phyloP scores from a whole-genome alignment of 1,284 basidiomycete species.

The Ceratorhiza oryzae-sativae region DNA sequence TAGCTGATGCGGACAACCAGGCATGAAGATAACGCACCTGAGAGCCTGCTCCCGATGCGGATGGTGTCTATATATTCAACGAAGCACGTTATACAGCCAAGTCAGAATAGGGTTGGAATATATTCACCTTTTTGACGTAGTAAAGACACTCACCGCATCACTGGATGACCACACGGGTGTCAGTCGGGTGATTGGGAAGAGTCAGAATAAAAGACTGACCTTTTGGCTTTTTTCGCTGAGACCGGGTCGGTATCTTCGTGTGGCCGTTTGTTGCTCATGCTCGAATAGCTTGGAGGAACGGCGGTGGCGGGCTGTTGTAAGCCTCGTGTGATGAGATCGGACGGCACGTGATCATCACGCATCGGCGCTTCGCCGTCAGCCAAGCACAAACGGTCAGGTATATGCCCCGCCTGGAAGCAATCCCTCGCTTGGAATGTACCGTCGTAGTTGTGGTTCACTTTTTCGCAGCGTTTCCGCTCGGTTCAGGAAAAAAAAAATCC shows the following conservation, averaged over 20 bases:
- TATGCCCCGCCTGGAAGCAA: too few relatives aligned
- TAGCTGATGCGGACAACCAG: too few relatives aligned
- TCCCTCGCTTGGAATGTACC: too few relatives aligned
- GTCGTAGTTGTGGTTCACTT: too few relatives aligned
- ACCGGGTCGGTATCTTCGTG: constrained; percentile 32
- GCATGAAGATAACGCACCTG: constrained; percentile 44
- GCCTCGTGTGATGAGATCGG: constrained; percentile 50
- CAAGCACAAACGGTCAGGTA: too few relatives aligned
- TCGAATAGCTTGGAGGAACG: not conserved
- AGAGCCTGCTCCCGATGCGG: constrained; percentile 57
- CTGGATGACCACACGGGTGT: constrained; percentile 44
- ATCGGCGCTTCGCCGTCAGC: not conserved
- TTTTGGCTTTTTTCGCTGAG: constrained; percentile 41
- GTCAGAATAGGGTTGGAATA: constrained; percentile 57
- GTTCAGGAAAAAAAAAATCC: too few relatives aligned
- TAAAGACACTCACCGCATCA: constrained; percentile 43
- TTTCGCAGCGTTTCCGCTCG: too few relatives aligned
- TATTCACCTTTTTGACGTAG: constrained; percentile 74
- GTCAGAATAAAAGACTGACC: constrained; percentile 4
- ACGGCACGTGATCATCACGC: constrained; percentile 58
- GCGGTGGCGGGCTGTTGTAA: constrained; percentile 13
- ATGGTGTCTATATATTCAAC: constrained; percentile 58
- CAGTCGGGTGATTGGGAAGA: constrained; percentile 34
- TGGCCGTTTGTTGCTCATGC: constrained; percentile 39
- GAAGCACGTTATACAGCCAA: constrained; percentile 71